Base-by-base conservation (phyloP, 139 green algal species). In the Chlorella sp. region DNA sequence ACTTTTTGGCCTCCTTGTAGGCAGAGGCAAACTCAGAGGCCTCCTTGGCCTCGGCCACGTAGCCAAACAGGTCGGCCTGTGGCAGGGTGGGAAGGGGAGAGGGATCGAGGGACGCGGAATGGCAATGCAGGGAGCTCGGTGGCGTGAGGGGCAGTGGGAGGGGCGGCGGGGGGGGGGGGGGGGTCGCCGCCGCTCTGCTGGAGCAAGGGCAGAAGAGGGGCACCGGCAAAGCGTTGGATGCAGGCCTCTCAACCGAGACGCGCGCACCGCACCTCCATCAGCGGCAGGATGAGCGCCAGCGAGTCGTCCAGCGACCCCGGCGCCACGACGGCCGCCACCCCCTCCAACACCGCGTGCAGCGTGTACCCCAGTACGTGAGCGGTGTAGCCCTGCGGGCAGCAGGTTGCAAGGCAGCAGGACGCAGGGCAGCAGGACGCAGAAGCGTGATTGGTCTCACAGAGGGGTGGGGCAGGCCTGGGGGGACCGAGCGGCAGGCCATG, bases 301-400 rank as follows among this genome's bases (percentile, higher is more conserved):
- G 51, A 76, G 11, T 85, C 79, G 65, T 96, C 90, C 45, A 96
- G 70, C 40, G 73, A 74, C 1, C 91, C 90, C 3, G 82, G 66
- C 43, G 65, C 6, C 27, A 51, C 64, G 42, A 46, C 80, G 14
- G 40, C 29, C 48, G 64, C 76, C 55, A 89, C 67, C 19, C 76
- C 89, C 64, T 93, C 82, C 23, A 97, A 79, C 58, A 95, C 77
- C 17, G 89, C 86, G 68, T 97, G 88, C 69, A 93, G 59, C 3
- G 93, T 97, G 90, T 93, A 98, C 33, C 92, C 94, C 25, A 95
- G 84, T 25, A 98, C 90, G 61, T 98, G 94, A 6, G 90, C 87
- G 6, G 89, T 93, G 83, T 89, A 97, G n/a, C 93, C 94, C 38
- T 51, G 73, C 68, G 67, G 81, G 43, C 6, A 87, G 86, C 50